Evolutionary conservation across 1,139 yeast species (phyloP).

Genomic region (Diutina scorzettiae): DNA sequence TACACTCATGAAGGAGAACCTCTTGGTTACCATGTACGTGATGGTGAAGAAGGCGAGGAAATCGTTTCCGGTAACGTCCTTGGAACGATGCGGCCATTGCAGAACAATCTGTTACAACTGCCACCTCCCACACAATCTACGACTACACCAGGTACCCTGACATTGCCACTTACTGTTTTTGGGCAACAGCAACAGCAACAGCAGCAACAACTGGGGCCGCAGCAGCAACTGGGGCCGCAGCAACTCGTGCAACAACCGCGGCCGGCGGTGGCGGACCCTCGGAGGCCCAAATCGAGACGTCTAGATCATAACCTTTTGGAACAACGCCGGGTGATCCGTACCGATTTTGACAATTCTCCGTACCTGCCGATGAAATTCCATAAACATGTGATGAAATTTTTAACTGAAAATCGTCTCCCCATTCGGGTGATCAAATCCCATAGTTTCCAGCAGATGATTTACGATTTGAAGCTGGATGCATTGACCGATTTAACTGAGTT

Average conservation of each 20-base stretch:
- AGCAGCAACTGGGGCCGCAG: background rate
- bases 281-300: background rate
- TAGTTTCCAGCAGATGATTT: conserved; percentile 41
- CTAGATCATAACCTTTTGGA: background rate
- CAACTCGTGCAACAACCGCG: no score
- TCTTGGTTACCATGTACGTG: background rate
- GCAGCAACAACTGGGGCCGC: background rate
- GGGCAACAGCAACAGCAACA: background rate
- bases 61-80: conserved; percentile 2
- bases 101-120: background rate
- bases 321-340: conserved; percentile 2
- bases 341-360: conserved; percentile 27
- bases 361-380: conserved; percentile 39
- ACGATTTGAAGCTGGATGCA: conserved; percentile 38
- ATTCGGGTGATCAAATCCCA: conserved; percentile 35
- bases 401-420: conserved; percentile 40
- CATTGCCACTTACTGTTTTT: background rate
- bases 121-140: background rate
- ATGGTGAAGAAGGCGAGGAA: background rate
- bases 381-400: conserved; percentile 36
- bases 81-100: background rate
- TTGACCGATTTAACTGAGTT: conserved; percentile 35
- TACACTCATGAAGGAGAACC: conserved; percentile 17
- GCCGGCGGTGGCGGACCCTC: background rate
- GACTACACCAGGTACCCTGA: background rate